Conservation (phyloP, 352 stramenopile genomes). For the Pythium aquatile region DNA sequence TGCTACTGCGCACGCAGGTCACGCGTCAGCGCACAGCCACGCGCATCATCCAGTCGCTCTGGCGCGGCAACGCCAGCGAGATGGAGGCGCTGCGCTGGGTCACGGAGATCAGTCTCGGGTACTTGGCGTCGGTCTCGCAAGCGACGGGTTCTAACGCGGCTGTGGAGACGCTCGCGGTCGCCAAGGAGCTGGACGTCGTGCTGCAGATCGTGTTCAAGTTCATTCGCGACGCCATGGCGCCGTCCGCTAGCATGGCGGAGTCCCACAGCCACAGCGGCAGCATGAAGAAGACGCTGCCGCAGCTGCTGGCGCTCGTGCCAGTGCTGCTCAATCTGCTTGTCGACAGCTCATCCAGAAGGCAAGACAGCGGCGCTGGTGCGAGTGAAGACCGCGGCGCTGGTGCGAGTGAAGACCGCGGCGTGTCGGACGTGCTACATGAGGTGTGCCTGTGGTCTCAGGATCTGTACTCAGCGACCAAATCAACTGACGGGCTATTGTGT, state of each 20-base stretch:
- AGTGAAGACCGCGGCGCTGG: neutral
- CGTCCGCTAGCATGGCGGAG: slow-evolving; percentile 12
- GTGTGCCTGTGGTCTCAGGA: slow-evolving; percentile 15
- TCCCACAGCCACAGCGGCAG: neutral
- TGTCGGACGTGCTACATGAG: slow-evolving; percentile 26
- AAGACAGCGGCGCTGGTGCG: neutral
- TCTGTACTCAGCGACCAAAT: neutral
- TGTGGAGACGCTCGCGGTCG: slow-evolving; percentile 18
- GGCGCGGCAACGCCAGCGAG: slow-evolving; percentile 52
- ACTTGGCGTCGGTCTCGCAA: slow-evolving; percentile 44
- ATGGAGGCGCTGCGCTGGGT: slow-evolving; percentile 75
- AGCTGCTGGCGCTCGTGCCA: slow-evolving; percentile 61
- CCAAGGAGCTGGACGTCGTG: slow-evolving; percentile 49
- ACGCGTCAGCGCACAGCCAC: slow-evolving; percentile 55
- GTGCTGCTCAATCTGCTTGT: slow-evolving; percentile 48
- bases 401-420: neutral
- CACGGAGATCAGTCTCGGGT: slow-evolving; percentile 70
- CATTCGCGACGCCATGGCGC: slow-evolving; percentile 42
- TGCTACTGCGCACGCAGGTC: slow-evolving; percentile 54
- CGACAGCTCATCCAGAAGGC: slow-evolving; percentile 20
- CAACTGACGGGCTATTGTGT: neutral
- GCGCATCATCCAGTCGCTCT: slow-evolving; percentile 53
- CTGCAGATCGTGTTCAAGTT: slow-evolving; percentile 59
- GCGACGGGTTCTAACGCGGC: neutral
- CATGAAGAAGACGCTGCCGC: slow-evolving; percentile 44